Conservation (phyloP, 306 rosid genomes). For the Lathyrus aphaca region DNA sequence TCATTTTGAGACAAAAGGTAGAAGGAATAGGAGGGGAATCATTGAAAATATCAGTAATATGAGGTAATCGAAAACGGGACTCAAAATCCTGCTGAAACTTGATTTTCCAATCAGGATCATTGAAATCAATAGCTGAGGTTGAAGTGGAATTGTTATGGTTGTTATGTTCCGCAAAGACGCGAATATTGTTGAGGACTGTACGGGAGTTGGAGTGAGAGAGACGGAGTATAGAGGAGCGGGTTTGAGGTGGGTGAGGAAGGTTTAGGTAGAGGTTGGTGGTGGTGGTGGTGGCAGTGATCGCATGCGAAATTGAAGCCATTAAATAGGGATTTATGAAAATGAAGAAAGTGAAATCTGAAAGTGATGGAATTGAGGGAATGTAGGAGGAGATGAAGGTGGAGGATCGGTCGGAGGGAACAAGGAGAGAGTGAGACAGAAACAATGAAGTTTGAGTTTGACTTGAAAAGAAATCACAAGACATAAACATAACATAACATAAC, state of each 20-base stretch:
- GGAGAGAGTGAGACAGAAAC: not conserved
- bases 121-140: constrained; percentile 54
- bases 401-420: constrained; percentile 44
- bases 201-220: constrained; percentile 12
- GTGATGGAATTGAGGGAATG: constrained; percentile 6
- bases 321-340: constrained; percentile 17
- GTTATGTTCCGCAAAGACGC: constrained; percentile 40
- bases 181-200: constrained; percentile 23
- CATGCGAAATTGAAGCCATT: constrained; percentile 71
- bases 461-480: constrained; percentile 19
- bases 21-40: constrained; percentile 81
- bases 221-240: constrained; percentile 36
- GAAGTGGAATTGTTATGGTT: constrained; percentile 18
- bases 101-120: constrained; percentile 83
- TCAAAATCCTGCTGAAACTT: constrained; percentile 78
- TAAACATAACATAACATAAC: not conserved
- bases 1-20: constrained; percentile 94
- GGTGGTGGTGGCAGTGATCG: constrained; percentile 43
- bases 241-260: constrained; percentile 36
- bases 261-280: constrained; percentile 37
- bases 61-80: constrained; percentile 80
- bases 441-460: constrained; percentile 30
- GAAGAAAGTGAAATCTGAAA: not conserved
- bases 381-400: not conserved
- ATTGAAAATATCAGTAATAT: constrained; percentile 66